Base-by-base conservation (phyloP, 2,329 filamentous ascomycete species). In the Pezicula radicicola region DNA sequence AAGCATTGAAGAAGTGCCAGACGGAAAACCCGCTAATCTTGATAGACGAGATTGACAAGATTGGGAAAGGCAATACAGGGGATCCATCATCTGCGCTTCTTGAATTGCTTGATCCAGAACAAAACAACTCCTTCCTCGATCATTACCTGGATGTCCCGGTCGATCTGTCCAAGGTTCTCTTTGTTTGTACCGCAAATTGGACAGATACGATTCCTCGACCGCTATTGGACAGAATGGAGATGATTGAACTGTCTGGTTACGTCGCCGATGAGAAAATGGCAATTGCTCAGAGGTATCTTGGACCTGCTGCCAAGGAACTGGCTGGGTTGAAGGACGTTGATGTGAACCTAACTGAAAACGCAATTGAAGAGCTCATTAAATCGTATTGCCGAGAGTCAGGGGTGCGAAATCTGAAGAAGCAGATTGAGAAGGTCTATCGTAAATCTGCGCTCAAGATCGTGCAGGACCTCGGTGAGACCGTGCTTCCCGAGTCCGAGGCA, bases 61-160 rank as follows among this genome's bases (percentile, higher is more conserved):
- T 99, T 67, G 94, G 94, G 30, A 86, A 91, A 52, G 94, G 94
- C 5, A 94, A 97, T 67, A 94, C 97, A 72, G 94, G 94, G 25
- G 94, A 99, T 65, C 95, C 95, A 13, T 91, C 94, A 1, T 97
- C 93, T 18, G 94, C 94, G 28, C 78, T 99, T 49, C 82, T 99
- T 3, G 94, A 99, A 68, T 74, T 99, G 47, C 84, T 99, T 16
- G 94, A 99, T 61, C 94, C 94, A 0, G 94, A 99, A 71, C 94
- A 99, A 69, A 99, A 99, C 74, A 91, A 79, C 67, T 97, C 92
- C 21, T 99, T 99, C 81, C 72, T 99, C 57, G 94, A 99, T 63
- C 94, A 99, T 70, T 99, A 99, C 74, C 91, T 99, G 82, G 94
- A 99, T 69, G 91, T 99, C 1, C 94, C 94, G 0, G 93, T 99